phyloP scores from a whole-genome alignment of 768 basidiomycete species.

The Serendipita sp. region DNA sequence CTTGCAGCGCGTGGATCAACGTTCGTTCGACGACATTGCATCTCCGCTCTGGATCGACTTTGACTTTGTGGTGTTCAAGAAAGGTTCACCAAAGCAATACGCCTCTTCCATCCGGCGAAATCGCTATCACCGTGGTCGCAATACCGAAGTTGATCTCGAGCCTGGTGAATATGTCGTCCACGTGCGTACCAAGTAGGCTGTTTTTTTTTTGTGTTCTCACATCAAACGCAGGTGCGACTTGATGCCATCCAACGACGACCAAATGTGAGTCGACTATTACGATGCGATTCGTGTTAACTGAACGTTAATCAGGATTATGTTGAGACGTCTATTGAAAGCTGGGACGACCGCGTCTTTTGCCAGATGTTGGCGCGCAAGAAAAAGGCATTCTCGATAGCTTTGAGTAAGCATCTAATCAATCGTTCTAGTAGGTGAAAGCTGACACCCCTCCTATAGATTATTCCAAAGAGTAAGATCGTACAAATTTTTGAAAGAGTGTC shows the following conservation, averaged over 20 bases:
- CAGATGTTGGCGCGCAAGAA: not conserved
- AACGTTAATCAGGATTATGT: not conserved
- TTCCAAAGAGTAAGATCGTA: too few relatives aligned
- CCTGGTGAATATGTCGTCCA: conserved; percentile 20
- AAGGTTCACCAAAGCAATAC: conserved; percentile 23
- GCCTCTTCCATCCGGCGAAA: conserved; percentile 12
- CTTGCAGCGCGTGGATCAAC: conserved; percentile 33
- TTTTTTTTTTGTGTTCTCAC: not conserved
- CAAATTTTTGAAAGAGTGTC: too few relatives aligned
- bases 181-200: conserved; percentile 9
- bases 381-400: not conserved
- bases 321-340: not conserved
- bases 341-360: not conserved
- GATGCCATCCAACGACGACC: too few relatives aligned
- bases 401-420: too few relatives aligned
- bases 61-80: conserved; percentile 35
- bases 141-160: conserved; percentile 14
- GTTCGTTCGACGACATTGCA: conserved; percentile 33
- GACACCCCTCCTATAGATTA: too few relatives aligned
- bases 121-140: conserved; percentile 15
- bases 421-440: too few relatives aligned
- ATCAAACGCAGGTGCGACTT: too few relatives aligned
- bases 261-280: too few relatives aligned
- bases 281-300: too few relatives aligned
- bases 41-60: conserved; percentile 30